phyloP scores from a whole-genome alignment of 2,329 filamentous ascomycete species.

The Fusarium clavum region DNA sequence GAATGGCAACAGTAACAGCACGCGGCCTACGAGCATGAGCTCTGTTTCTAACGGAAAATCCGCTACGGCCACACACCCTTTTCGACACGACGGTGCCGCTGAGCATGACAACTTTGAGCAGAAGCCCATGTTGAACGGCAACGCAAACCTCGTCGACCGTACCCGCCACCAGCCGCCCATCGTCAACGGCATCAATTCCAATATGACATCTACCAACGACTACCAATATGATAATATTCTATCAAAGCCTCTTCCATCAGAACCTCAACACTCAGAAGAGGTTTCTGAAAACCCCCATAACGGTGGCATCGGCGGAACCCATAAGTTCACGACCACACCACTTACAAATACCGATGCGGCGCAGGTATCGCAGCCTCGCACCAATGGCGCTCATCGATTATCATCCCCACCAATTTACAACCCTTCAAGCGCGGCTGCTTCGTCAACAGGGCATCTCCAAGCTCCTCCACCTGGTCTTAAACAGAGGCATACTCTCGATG shows the following conservation, averaged over 20 bases:
- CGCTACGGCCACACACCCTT: slow-evolving; percentile 48
- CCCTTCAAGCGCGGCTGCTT: slow-evolving; percentile 54
- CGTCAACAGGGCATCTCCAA: slow-evolving; percentile 64
- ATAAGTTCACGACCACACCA: slow-evolving; percentile 20
- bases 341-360: slow-evolving; percentile 45
- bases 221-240: slow-evolving; percentile 28
- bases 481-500: slow-evolving; percentile 89
- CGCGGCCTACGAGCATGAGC: slow-evolving; percentile 66
- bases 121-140: slow-evolving; percentile 46
- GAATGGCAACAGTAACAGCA: slow-evolving; percentile 57
- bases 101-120: slow-evolving; percentile 38
- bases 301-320: slow-evolving; percentile 30
- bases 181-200: slow-evolving; percentile 35
- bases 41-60: slow-evolving; percentile 68
- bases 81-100: slow-evolving; percentile 44
- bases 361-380: slow-evolving; percentile 41
- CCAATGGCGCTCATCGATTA: slow-evolving; percentile 64
- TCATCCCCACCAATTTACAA: slow-evolving; percentile 73
- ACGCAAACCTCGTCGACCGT: slow-evolving; percentile 47
- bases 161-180: slow-evolving; percentile 38
- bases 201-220: slow-evolving; percentile 22
- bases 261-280: slow-evolving; percentile 34
- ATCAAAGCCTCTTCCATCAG: slow-evolving; percentile 42
- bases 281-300: slow-evolving; percentile 27
- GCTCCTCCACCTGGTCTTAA: slow-evolving; percentile 67